phyloP scores from a whole-genome alignment of 208 protist species.

The Blastocrithidia nonstop region DNA sequence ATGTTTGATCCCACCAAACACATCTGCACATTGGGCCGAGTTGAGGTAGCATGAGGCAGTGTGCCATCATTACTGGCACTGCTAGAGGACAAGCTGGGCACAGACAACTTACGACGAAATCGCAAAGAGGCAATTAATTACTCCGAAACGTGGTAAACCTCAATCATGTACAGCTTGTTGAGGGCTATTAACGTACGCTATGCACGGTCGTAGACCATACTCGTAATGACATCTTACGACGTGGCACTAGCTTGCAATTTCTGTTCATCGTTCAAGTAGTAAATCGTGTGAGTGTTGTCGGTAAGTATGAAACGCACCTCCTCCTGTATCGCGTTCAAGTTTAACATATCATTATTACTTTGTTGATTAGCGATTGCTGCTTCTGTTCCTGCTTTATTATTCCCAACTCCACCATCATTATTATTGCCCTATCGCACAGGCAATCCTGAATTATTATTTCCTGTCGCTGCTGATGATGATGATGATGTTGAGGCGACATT shows the following conservation, averaged over 20 bases:
- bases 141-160: constrained; percentile 39
- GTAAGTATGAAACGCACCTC: constrained; percentile 63
- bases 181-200: constrained; percentile 53
- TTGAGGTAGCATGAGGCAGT: too few species aligned
- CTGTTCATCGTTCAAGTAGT: constrained; percentile 47
- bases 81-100: constrained; percentile 15
- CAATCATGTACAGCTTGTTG: constrained; percentile 33
- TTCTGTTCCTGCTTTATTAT: neutral
- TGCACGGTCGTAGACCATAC: constrained; percentile 45
- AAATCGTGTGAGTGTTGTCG: constrained; percentile 17
- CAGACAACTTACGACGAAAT: constrained; percentile 60
- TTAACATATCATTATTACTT: too few species aligned
- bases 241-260: constrained; percentile 30
- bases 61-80: too few species aligned
- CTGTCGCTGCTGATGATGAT: too few species aligned
- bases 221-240: constrained; percentile 30
- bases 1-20: constrained; percentile 48
- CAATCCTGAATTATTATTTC: too few species aligned
- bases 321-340: constrained; percentile 12
- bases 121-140: constrained; percentile 18
- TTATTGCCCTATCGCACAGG: too few species aligned
- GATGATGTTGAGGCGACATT: too few species aligned
- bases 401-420: neutral
- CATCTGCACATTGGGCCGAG: too few species aligned
- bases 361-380: neutral